A percentile compares a stretch with the other conserved stretches of the same genome.
phyloP scores from a whole-genome alignment of 305 asterid genomes.

The Caryopteris hybrid region DNA sequence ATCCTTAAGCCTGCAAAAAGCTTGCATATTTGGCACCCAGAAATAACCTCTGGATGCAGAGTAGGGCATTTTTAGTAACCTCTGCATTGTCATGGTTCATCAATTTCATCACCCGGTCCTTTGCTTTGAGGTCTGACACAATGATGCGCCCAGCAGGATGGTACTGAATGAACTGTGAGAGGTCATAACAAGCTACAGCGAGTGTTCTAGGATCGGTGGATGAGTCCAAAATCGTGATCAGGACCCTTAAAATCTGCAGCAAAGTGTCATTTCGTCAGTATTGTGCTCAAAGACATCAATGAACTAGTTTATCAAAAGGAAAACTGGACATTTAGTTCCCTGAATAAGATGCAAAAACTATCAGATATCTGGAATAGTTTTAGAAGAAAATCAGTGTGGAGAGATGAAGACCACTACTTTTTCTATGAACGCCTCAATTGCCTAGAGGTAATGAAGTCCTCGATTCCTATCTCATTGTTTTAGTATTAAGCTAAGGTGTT shows the following conservation, averaged over 20 bases:
- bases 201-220: conserved; percentile 78
- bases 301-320: background rate
- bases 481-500: background rate
- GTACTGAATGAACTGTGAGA: conserved; percentile 85
- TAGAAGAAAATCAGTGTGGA: background rate
- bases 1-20: conserved; percentile 70
- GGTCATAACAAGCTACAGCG: conserved; percentile 89
- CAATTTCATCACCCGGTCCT: conserved; percentile 94
- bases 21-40: conserved; percentile 97
- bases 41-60: conserved; percentile 93
- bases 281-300: background rate
- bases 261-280: background rate
- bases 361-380: background rate
- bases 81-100: conserved; percentile 85
- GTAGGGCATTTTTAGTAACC: conserved; percentile 90
- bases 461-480: background rate
- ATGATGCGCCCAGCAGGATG: conserved; percentile 92
- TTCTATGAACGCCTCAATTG: background rate
- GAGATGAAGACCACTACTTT: background rate
- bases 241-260: conserved; percentile 77
- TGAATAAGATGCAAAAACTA: background rate
- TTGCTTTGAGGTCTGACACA: conserved; percentile 85
- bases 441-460: background rate
- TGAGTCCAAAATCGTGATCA: conserved; percentile 80
- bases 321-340: background rate